Evolutionary conservation across 1,284 basidiomycete genomes (phyloP), one percentile per base, ranked within the genome.

Genomic region (Tremellales sp.): DNA sequence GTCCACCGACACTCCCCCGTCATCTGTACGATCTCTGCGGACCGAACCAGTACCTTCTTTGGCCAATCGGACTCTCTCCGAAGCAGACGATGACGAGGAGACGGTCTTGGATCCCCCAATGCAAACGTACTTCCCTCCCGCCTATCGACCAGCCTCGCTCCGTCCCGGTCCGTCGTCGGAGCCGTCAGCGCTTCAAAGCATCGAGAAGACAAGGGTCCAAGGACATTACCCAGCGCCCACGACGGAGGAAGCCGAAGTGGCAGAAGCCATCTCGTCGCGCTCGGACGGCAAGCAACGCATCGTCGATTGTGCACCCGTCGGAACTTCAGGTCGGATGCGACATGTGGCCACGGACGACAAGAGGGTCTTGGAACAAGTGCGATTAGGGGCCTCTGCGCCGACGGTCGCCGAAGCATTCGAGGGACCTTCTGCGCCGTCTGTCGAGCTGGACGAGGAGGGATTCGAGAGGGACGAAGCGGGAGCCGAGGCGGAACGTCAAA

Each of bases 331-430:
- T 9, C 19, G 51, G 28, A 48, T 56, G 16, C 37, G 53, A 12
- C 71, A 73, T 55, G 52, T 71, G 19, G 71, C 71, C 3, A 73
- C 71, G 29, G 71, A 72, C 51, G 71, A 73, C 50, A 73, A 73
- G 53, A 50, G 57, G 6, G 58, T 67, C 10, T 40, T 73, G 19
- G 71, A 73, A 45, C 57, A 58, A 19, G 33, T 73, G 50, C 44
- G 70, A 21, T 37, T 69, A 12, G 67, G 61, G 3, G 70, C 56
- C 3, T 66, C 65, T 18, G 66, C 66, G 1, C 67, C 69, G 5
- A 65, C 67, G 5, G 45, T 45, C 25, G 38, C 9, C 25, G 40
- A 39, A 40, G 31, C 22, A 19, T 41, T 25, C 25, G 53, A 27
- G 7, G 58, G 56, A 33, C 61, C 65, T n/a, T 63, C 64, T 0